phyloP scores from a whole-genome alignment of 305 asterid genomes.

The Plantago coronopus region DNA sequence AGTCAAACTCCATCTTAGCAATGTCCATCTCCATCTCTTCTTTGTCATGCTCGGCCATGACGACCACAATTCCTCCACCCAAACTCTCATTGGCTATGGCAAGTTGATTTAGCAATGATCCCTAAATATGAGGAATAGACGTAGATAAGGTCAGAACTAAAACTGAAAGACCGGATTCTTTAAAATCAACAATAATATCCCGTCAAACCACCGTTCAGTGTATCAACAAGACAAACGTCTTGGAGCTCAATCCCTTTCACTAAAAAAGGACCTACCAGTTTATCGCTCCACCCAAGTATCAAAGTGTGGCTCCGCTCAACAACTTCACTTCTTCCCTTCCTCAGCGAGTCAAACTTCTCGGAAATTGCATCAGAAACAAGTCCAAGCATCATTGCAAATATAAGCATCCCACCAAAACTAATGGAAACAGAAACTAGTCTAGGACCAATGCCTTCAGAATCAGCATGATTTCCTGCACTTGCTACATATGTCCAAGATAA shows the following conservation, averaged over 20 bases:
- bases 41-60: conserved; percentile 94
- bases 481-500: conserved; percentile 90
- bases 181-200: not conserved
- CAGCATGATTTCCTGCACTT: conserved; percentile 77
- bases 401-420: conserved; percentile 95
- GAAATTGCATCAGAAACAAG: conserved; percentile 92
- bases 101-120: conserved; percentile 82
- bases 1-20: conserved; percentile 87
- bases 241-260: not conserved
- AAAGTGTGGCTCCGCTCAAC: conserved; percentile 86
- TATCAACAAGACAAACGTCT: not conserved
- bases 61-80: conserved; percentile 88
- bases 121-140: conserved; percentile 39
- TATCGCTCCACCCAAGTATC: conserved; percentile 95
- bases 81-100: conserved; percentile 90
- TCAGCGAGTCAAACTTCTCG: conserved; percentile 86
- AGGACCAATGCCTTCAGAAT: conserved; percentile 75
- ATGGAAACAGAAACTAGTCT: conserved; percentile 72
- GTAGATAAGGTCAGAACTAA: conserved; percentile 10
- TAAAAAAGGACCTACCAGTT: conserved; percentile 46
- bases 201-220: too few relatives aligned
- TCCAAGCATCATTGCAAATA: conserved; percentile 97
- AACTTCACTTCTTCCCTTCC: conserved; percentile 95
- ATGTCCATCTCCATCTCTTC: conserved; percentile 97
- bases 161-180: conserved; percentile 8